Evolutionary conservation across 176 grass and related monocot genomes (phyloP), one percentile per base, ranked within the genome.

Genomic region (Sorghum bicolor): DNA sequence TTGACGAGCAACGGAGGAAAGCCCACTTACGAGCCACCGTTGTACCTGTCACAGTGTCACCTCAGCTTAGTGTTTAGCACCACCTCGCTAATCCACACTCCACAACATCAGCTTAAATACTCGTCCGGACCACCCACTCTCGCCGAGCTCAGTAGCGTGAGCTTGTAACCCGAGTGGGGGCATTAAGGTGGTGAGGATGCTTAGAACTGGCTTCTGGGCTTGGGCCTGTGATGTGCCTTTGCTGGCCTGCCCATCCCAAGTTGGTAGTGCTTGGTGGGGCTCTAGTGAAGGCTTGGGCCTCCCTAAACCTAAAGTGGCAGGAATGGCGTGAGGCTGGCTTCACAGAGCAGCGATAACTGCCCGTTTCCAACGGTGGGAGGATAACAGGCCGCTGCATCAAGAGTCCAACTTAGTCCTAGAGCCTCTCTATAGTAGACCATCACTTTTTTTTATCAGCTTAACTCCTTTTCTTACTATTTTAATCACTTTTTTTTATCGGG

Each of bases 291-390:
- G 53, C 53, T 57, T 4, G 6, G 53, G 53, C 22, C 53, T 57
- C 53, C 4, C 53, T 10, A 24, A 24, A n/a, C 53, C 53, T 57
- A 0, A 57, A 57, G 53, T 10, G 53, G 53, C 53, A 57, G 53
- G 53, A 57, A 88, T 2, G 14, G 86, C 86, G 70, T 81, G 53
- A 84, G 91, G 84, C 81, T 89, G 84, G 80, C 12, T 81, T 89
- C 37, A 92, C 87, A 89, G 84, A 89, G 87, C 87, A 89, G 77
- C 91, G 84, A 83, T 24, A 12, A 87, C 77, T 67, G 63, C 67
- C 73, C 78, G 78, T 83, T 92, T 55, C 32, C 73, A 70, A 88
- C 78, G 73, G 82, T 91, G 82, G 86, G 38, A 87, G 82, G 85
- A 88, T 74, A 66, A 87, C 77, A 57, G 8, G 53, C 53, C 22